phyloP scores from a whole-genome alignment of 306 rosid genomes.

The Benincasa hispida region DNA sequence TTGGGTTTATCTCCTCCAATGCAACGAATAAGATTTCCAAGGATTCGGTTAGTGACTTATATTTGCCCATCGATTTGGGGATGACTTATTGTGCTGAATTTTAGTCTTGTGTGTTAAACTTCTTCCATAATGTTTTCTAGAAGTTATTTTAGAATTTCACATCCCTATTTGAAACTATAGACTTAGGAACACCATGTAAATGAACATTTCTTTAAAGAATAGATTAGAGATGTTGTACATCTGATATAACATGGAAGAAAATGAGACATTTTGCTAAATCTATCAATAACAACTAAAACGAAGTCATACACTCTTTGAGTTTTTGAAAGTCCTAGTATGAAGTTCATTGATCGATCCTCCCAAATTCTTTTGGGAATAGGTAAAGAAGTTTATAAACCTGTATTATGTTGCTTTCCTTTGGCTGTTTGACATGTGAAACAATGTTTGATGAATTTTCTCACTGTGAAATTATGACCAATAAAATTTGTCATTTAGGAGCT shows the following conservation, averaged over 20 bases:
- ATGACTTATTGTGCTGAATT: no score
- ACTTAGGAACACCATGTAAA: not conserved
- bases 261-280: not conserved
- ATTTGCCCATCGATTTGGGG: no score
- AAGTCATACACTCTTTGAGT: not conserved
- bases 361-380: no score
- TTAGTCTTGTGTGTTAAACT: not conserved
- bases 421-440: no score
- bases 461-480: no score
- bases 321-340: not conserved
- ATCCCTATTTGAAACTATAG: not conserved
- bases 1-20: no score
- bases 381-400: no score
- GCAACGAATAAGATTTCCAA: no score
- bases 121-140: not conserved
- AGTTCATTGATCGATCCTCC: not conserved
- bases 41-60: no score
- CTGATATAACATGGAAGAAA: not conserved
- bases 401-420: no score
- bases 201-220: not conserved
- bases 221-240: not conserved
- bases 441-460: no score
- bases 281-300: not conserved
- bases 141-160: not conserved
- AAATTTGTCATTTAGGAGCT: no score